A percentile compares a stretch with the other conserved stretches of the same genome.
Conservation (phyloP, 225 moss, liverwort and hornwort genomes). For the Rhytidiadelphus loreus region DNA sequence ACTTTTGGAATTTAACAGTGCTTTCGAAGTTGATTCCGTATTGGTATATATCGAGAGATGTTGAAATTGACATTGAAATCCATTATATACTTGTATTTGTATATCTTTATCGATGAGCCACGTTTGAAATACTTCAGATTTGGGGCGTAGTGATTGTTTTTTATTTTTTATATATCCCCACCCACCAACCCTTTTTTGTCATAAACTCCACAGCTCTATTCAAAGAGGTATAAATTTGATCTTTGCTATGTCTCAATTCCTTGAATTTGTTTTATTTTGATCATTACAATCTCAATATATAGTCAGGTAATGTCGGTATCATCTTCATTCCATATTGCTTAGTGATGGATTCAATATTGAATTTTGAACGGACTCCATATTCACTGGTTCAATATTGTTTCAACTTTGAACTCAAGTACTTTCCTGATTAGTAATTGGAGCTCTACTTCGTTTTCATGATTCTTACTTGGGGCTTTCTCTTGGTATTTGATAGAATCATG, state of each 20-base stretch:
- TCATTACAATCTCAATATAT: not conserved
- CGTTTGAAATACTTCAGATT: not conserved
- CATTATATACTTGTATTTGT: not conserved
- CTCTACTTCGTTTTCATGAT: not conserved
- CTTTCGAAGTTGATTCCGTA: not conserved
- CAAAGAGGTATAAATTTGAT: not conserved
- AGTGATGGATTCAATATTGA: not conserved
- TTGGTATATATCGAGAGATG: not conserved
- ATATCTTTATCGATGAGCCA: not conserved
- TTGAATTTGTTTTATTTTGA: not conserved
- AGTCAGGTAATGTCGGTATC: not conserved
- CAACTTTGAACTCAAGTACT: not conserved
- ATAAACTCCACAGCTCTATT: not conserved
- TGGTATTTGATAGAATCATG: slow-evolving; percentile 13
- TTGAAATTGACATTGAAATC: not conserved
- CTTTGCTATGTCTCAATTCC: not conserved
- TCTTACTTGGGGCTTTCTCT: not conserved
- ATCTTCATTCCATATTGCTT: not conserved
- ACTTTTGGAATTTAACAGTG: not conserved
- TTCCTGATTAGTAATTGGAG: not conserved
- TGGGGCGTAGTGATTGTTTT: too few relatives aligned
- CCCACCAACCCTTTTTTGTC: not conserved
- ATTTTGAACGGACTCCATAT: not conserved
- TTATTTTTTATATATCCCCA: too few relatives aligned
- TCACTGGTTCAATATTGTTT: not conserved